phyloP scores from a whole-genome alignment of 2,329 filamentous ascomycete species.

The Trichoderma koningii region DNA sequence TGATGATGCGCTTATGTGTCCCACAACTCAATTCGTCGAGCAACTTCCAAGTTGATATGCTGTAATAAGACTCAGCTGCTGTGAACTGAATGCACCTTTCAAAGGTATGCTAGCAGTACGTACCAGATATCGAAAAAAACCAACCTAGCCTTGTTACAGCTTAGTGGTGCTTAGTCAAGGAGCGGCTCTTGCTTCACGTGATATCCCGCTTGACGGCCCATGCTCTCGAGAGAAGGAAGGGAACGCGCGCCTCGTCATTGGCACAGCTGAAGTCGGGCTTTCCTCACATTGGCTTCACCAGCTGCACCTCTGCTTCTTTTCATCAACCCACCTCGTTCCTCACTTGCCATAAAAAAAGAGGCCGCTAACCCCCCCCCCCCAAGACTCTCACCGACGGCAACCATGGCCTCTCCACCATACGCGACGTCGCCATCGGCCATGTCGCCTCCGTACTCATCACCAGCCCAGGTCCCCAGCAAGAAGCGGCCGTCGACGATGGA shows the following conservation, averaged over 20 bases:
- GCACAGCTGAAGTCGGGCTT: conserved; percentile 1
- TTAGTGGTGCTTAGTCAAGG: not conserved
- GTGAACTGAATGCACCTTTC: not conserved
- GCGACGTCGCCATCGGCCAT: conserved; percentile 53
- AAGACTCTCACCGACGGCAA: not conserved
- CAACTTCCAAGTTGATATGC: too few relatives aligned
- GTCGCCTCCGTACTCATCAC: conserved; percentile 58
- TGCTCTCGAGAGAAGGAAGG: not conserved
- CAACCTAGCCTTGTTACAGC: not conserved
- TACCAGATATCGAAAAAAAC: not conserved
- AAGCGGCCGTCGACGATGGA: conserved; percentile 62
- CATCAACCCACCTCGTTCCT: too few relatives aligned
- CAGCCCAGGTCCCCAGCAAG: conserved; percentile 55
- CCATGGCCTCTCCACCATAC: conserved; percentile 60
- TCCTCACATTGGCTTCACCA: conserved; percentile 2
- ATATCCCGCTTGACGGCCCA: conserved; percentile 7
- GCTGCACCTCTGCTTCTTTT: not conserved
- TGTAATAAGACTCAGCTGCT: too few relatives aligned
- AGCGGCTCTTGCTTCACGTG: conserved; percentile 8
- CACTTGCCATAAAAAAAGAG: too few relatives aligned
- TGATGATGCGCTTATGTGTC: too few relatives aligned
- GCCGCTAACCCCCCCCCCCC: too few relatives aligned
- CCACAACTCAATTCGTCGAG: too few relatives aligned
- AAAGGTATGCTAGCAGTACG: not conserved
- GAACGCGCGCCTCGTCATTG: conserved; percentile 19